Evolutionary conservation across 257 asterid genomes (phyloP).

Genomic region (Penstemon davidsonii): DNA sequence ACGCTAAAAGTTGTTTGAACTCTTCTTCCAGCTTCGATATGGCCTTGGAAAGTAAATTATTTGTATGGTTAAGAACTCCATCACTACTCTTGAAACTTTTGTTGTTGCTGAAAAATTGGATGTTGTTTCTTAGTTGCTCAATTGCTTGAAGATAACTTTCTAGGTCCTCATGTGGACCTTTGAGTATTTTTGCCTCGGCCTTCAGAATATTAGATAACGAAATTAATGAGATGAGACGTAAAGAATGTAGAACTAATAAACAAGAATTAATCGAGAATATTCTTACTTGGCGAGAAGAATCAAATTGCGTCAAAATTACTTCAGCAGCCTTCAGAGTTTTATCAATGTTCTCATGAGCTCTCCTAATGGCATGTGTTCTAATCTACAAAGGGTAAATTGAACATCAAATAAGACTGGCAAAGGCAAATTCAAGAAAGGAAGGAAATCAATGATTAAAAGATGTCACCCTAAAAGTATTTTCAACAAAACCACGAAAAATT

Average conservation of each 20-base stretch:
- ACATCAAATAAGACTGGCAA: slow-evolving; percentile 10
- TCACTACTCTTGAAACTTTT: slow-evolving; percentile 96
- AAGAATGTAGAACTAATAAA: slow-evolving; percentile 7
- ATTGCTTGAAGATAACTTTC: slow-evolving; percentile 96
- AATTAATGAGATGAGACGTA: slow-evolving; percentile 6
- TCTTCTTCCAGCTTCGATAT: slow-evolving; percentile 96
- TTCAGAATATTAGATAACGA: slow-evolving; percentile 31
- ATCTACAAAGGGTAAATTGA: slow-evolving; percentile 52
- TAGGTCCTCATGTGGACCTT: slow-evolving; percentile 97
- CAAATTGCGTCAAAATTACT: slow-evolving; percentile 85
- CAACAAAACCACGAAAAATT: slow-evolving; percentile 6
- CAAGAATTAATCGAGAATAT: slow-evolving; percentile 7
- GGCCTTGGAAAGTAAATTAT: slow-evolving; percentile 84
- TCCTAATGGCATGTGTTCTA: slow-evolving; percentile 90
- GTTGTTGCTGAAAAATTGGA: slow-evolving; percentile 83
- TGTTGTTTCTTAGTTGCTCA: slow-evolving; percentile 81
- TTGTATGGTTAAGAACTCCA: slow-evolving; percentile 89
- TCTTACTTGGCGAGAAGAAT: slow-evolving; percentile 85
- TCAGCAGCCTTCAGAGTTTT: slow-evolving; percentile 94
- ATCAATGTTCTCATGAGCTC: slow-evolving; percentile 97
- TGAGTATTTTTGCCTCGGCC: slow-evolving; percentile 97
- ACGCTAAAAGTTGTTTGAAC: slow-evolving; percentile 72
- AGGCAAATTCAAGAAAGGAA: slow-evolving; percentile 5
- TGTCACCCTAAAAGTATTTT: background rate
- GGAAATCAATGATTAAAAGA: slow-evolving; percentile 10